Conservation (phyloP, 305 asterid species). For the Fraxinus nigra region DNA sequence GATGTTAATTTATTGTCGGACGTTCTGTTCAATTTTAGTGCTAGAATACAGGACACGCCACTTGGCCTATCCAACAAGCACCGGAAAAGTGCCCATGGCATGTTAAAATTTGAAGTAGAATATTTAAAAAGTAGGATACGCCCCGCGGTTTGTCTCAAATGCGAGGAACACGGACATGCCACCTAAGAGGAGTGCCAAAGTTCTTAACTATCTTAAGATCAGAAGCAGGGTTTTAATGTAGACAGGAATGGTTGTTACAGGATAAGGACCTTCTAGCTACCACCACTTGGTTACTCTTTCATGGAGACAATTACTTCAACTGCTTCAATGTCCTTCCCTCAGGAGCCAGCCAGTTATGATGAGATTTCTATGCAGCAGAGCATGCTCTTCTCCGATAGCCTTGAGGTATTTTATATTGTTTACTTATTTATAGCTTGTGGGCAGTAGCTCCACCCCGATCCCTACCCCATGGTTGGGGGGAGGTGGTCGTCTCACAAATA, state of each 20-base stretch:
- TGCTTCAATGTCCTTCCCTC: constrained; percentile 52
- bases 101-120: not conserved
- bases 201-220: not conserved
- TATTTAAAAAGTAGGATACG: not conserved
- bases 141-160: not conserved
- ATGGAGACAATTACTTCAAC: constrained; percentile 69
- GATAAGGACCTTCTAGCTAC: constrained; percentile 43
- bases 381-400: constrained; percentile 75
- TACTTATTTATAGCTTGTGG: not conserved
- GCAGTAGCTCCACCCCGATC: no score
- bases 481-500: constrained; percentile 22
- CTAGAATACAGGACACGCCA: not conserved
- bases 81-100: not conserved
- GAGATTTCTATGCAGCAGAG: constrained; percentile 85
- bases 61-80: not conserved
- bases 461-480: no score
- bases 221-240: not conserved
- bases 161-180: not conserved
- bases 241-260: constrained; percentile 50
- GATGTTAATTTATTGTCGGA: not conserved
- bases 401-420: constrained; percentile 51
- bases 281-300: constrained; percentile 30
- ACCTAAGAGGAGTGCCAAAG: constrained; percentile 1
- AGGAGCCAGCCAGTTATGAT: constrained; percentile 64
- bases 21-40: not conserved